Evolutionary conservation across 2,329 filamentous ascomycete species (phyloP), one percentile per base, ranked within the genome.

Genomic region (Ceratocystis destructans): DNA sequence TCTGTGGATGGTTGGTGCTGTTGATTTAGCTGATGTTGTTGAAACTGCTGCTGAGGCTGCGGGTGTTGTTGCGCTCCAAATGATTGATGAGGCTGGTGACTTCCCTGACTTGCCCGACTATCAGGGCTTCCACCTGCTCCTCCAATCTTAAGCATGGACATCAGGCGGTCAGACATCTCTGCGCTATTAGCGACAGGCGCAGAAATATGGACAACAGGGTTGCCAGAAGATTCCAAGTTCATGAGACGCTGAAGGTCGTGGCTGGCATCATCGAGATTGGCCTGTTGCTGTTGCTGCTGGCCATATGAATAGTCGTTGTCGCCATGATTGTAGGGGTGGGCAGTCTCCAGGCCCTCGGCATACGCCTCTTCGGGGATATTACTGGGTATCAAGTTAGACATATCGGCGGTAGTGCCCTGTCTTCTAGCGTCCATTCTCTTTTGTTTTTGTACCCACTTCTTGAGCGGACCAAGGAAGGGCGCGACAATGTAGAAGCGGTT

Each of bases 401-500:
- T 74, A 46, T 73, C 77, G 33, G 76, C 71, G 20, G 75, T 73
- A 4, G 55, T 37, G 69, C 77, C 78, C 70, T 79, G 67, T 53
- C 48, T 65, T 33, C 62, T 64, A 17, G 48, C 50, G 12, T 68
- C 67, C 25, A 66, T 61, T 6, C 67, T 91, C 78, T 84, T 87
- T 76, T 96, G 90, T 69, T 87, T 83, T n/a, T 85, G 79, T 61
- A 97, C 90, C 92, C 92, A 97, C 74, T 90, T 90, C 75, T 90
- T 92, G 62, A 99, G 76, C 5, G 86, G 88, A 1, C 85, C 85
- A 65, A 97, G 79, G 73, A 99, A 99, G 0, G 93, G 92, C 0
- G 91, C 91, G 20, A 99, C 94, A 90, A 97, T 96, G 76, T 96
- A 99, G 74, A 96, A 97, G 73, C 93, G 96, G 74, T 89, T 91